Evolutionary conservation across 352 stramenopile genomes (phyloP), one percentile per base, ranked within the genome.

Genomic region (Saprolegnia diclina): DNA sequence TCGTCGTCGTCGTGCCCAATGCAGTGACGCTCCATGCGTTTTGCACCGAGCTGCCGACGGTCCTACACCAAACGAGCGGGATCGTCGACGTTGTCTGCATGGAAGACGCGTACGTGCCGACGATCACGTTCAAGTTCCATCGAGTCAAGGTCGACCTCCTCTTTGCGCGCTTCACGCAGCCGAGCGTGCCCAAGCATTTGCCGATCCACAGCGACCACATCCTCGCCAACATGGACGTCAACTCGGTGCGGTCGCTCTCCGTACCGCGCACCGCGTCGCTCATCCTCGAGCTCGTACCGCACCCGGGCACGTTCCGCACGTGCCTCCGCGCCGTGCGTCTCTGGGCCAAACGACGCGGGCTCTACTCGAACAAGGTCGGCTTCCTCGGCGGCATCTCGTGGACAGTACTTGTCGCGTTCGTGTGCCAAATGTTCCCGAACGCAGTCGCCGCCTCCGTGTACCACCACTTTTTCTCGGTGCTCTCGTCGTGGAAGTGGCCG

Each of bases 371-470:
- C 77, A 92, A 92, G 65, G 76, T 82, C 1, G 87, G 87, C 4
- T 95, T 85, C 40, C 74, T 95, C 0, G 85, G 87, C 7, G 87
- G 87, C 48, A 84, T 94, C 35, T 92, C 84, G 42, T 95, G 85
- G 85, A 88, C 82, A n/a, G 76, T 95, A 35, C 74, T 95, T 5
- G 87, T 92, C 10, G 88, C 85, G 5, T 92, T 94, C 55, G 75
- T 93, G 18, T 95, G 85, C 56, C 87, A 95, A 81, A 88, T 94
- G 82, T 90, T 92, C 62, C 87, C 85, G 1, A 83, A 85, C 52
- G 87, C 85, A 3, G 87, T 79, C 29, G 79, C 90, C 53, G 87
- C 82, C 44, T 79, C 77, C 9, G 65, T 92, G 9, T 77, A 93
- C 63, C 81, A 93, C 67, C 81, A 80, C 0, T 94, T 95, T 74